Base-by-base conservation (phyloP, 2,329 filamentous ascomycete genomes). In the Proliferodiscus dingleyae region DNA sequence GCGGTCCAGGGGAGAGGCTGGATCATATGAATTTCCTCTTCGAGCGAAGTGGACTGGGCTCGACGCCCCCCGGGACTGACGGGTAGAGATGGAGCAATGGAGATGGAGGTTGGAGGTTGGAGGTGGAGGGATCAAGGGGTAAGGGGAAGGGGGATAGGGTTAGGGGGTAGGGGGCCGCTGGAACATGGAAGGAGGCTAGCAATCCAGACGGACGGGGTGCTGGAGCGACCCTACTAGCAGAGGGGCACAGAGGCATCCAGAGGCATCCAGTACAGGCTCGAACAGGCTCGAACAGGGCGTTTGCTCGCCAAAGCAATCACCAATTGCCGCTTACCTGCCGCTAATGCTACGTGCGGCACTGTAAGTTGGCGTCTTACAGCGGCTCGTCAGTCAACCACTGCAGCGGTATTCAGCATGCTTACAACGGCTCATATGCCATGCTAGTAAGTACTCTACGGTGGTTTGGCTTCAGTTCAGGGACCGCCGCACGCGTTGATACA, bases 1-100 rank as follows among this genome's bases (percentile, higher is more conserved):
- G 10, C 15, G n/a, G 16, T n/a, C 15, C 44, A 34, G 46, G 50
- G 53, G 43, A 49, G 34, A 41, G 43, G 45, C 33, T 47, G 29
- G 40, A n/a, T n/a, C n/a, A n/a, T n/a, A n/a, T n/a, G n/a, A n/a
- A n/a, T n/a, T n/a, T n/a, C n/a, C n/a, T n/a, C n/a, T n/a, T n/a
- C n/a, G 44, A 26, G 41, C 6, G n/a, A 7, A 45, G 30, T 10
- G 36, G 29, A 33, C 33, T 18, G 18, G n/a, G 22, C 19, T 21
- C 40, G 28, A 40, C 26, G 36, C n/a, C n/a, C n/a, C n/a, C n/a
- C n/a, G n/a, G n/a, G n/a, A n/a, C n/a, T n/a, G n/a, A n/a, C n/a
- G n/a, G n/a, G n/a, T n/a, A n/a, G n/a, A n/a, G n/a, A n/a, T n/a
- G n/a, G n/a, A n/a, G n/a, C n/a, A n/a, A n/a, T n/a, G n/a, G n/a